Evolutionary conservation across 345 rosid species (phyloP).

Genomic region (Psidium friedrichsthalianum): DNA sequence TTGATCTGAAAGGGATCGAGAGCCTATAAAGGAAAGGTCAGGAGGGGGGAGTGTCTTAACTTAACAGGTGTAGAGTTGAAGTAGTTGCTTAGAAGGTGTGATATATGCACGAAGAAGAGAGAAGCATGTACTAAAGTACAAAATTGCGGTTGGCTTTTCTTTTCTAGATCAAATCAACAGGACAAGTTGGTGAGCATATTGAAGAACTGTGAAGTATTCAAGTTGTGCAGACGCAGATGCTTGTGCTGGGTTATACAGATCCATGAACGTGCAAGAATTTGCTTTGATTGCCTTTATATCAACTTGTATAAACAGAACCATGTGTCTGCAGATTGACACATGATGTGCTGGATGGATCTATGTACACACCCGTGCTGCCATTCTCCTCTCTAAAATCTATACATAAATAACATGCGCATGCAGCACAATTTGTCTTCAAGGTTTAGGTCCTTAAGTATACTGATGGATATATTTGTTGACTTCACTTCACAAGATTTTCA

Average conservation of each 20-base stretch:
- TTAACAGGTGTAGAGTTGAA: neutral
- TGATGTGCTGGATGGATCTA: neutral
- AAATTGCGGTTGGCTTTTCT: conserved; percentile 60
- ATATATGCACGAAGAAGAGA: conserved; percentile 24
- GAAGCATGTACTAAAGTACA: conserved; percentile 65
- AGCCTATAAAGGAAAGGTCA: neutral
- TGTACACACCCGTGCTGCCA: neutral
- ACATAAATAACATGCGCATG: neutral
- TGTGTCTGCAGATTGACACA: conserved; percentile 5
- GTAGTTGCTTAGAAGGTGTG: conserved; percentile 33
- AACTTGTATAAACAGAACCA: neutral
- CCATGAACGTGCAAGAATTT: neutral
- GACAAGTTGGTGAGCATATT: conserved; percentile 7
- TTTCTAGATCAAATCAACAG: conserved; percentile 54
- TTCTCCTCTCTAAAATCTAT: neutral
- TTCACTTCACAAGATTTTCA: neutral
- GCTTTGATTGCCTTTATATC: neutral
- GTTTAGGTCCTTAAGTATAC: neutral
- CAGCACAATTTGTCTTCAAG: neutral
- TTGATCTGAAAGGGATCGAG: conserved; percentile 1
- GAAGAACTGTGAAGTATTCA: neutral
- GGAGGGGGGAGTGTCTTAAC: neutral
- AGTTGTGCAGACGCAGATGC: conserved; percentile 14
- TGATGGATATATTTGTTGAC: neutral
- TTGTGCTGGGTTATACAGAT: conserved; percentile 21